phyloP scores from a whole-genome alignment of 352 stramenopile genomes.

The Phytophthora capsici region DNA sequence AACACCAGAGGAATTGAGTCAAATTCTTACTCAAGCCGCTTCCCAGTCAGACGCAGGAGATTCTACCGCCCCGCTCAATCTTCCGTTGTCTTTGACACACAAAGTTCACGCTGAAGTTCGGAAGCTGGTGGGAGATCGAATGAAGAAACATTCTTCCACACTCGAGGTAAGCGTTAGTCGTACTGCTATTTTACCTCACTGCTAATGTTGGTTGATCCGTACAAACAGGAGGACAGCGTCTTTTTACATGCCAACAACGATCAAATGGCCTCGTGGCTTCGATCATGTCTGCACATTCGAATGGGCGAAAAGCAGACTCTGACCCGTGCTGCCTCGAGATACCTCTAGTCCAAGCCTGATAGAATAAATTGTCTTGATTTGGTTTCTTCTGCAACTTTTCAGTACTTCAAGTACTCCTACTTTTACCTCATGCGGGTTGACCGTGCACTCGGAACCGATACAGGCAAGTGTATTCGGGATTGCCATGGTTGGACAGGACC shows the following conservation, averaged over 20 bases:
- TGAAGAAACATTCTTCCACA: conserved; percentile 35
- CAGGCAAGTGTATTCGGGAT: conserved; percentile 89
- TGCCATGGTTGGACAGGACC: conserved; percentile 83
- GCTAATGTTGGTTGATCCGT: conserved; percentile 3
- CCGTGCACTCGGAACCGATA: conserved; percentile 91
- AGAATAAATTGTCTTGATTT: conserved; percentile 38
- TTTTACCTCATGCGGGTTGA: conserved; percentile 33
- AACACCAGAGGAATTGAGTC: conserved; percentile 47
- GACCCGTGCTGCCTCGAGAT: conserved; percentile 21
- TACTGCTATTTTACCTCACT: background rate
- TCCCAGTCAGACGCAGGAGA: conserved; percentile 4
- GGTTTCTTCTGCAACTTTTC: conserved; percentile 3
- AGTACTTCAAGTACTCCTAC: conserved; percentile 1
- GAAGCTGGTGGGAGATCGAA: conserved; percentile 20
- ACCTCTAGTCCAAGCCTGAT: conserved; percentile 20
- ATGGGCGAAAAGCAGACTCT: conserved; percentile 71
- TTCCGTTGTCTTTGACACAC: conserved; percentile 37
- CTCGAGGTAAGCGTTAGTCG: conserved; percentile 37
- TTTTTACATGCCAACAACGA: conserved; percentile 53
- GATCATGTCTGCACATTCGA: conserved; percentile 69
- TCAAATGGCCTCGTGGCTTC: conserved; percentile 70
- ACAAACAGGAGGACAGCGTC: conserved; percentile 51
- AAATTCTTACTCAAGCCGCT: conserved; percentile 45
- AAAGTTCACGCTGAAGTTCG: conserved; percentile 36
- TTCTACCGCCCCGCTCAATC: conserved; percentile 17